Conservation (phyloP, 768 basidiomycete species). For the Cyclocybe cylindracea region DNA sequence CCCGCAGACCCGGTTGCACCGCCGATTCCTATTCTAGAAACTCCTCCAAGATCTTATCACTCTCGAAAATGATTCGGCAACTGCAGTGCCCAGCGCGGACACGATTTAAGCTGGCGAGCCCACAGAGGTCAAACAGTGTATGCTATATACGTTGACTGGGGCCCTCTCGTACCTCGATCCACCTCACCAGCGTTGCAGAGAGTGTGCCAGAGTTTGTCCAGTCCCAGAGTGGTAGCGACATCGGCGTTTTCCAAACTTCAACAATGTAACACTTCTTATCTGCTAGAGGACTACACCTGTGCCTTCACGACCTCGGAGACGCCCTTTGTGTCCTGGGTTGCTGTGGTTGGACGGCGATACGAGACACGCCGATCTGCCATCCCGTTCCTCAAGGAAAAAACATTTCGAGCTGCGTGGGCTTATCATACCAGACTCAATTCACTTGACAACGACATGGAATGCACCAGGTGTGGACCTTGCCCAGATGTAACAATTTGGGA, state of each 20-base stretch:
- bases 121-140: slow-evolving; percentile 1
- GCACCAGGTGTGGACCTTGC: slow-evolving; percentile 23
- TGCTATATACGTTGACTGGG: slow-evolving; percentile 9
- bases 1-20: slow-evolving; percentile 3
- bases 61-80: slow-evolving; percentile 3
- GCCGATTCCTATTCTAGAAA: background rate
- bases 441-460: slow-evolving; percentile 24
- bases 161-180: background rate
- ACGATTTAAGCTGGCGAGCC: background rate
- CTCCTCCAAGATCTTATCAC: background rate
- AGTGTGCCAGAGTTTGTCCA: too few relatives aligned
- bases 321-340: slow-evolving; percentile 31
- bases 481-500: slow-evolving; percentile 34
- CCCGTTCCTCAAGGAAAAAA: slow-evolving; percentile 25
- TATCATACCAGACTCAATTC: slow-evolving; percentile 25
- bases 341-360: slow-evolving; percentile 22
- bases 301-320: slow-evolving; percentile 34
- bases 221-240: slow-evolving; percentile 26
- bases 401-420: slow-evolving; percentile 30
- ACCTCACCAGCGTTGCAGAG: too few relatives aligned
- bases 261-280: slow-evolving; percentile 27
- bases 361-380: background rate
- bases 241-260: slow-evolving; percentile 36
- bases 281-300: slow-evolving; percentile 34
- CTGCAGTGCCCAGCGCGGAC: slow-evolving; percentile 11